phyloP scores from a whole-genome alignment of 2,329 filamentous ascomycete species.

The Ophiostoma quercus region DNA sequence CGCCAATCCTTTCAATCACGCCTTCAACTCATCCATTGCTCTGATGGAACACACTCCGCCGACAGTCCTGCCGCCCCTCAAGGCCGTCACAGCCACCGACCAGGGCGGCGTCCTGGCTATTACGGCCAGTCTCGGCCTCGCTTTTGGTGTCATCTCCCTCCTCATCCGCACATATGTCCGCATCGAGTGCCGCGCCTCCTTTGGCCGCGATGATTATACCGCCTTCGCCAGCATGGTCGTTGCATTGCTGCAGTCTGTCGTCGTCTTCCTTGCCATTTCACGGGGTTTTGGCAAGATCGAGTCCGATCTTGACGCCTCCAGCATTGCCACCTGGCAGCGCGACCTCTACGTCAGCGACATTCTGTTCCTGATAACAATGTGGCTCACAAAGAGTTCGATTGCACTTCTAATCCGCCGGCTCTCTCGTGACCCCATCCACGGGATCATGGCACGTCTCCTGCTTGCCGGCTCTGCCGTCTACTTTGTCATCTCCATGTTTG shows the following conservation, averaged over 20 bases:
- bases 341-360: constrained; percentile 39
- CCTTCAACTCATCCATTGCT: neutral
- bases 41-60: constrained; percentile 24
- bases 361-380: constrained; percentile 40
- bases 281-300: constrained; percentile 38
- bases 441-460: constrained; percentile 34
- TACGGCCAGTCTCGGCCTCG: constrained; percentile 36
- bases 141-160: constrained; percentile 38
- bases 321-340: constrained; percentile 35
- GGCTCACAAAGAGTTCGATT: constrained; percentile 41
- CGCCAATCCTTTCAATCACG: neutral
- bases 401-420: constrained; percentile 42
- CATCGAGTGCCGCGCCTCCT: constrained; percentile 31
- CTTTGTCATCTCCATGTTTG: constrained; percentile 38
- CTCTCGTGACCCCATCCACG: constrained; percentile 40
- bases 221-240: constrained; percentile 33
- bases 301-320: constrained; percentile 25
- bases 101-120: constrained; percentile 40
- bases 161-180: constrained; percentile 39
- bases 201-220: constrained; percentile 36
- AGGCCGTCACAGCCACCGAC: constrained; percentile 35
- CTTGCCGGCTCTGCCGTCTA: constrained; percentile 37
- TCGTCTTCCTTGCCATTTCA: constrained; percentile 37
- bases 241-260: constrained; percentile 35
- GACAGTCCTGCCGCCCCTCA: constrained; percentile 33